These are phyloP conservation scores for Arachnomyces sp. DNA, from an alignment of 2,329 filamentous ascomycete genomes.

Conservation along the genomic window DNA sequence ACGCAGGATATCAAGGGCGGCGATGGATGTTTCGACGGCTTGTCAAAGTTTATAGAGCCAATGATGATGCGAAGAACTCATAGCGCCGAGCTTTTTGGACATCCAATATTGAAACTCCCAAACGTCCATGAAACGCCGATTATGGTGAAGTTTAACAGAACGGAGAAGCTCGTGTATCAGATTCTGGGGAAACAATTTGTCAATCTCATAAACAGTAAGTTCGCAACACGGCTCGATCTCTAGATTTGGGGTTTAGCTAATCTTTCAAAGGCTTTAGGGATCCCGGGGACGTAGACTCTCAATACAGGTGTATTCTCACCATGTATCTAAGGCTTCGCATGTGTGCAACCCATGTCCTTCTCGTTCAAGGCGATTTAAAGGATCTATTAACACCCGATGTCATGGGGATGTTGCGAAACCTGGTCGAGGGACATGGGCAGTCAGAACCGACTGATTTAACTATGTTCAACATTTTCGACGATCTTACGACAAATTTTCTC, in stretches of 20 bases:
- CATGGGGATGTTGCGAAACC: constrained; percentile 34
- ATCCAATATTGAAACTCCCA: constrained; percentile 48
- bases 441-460: constrained; percentile 12
- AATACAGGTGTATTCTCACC: constrained; percentile 35
- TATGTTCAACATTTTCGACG: constrained; percentile 14
- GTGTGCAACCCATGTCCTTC: constrained; percentile 42
- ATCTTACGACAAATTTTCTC: constrained; percentile 2
- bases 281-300: constrained; percentile 11
- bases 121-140: constrained; percentile 36
- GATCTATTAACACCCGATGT: constrained; percentile 39
- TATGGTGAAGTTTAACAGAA: constrained; percentile 41
- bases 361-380: constrained; percentile 39
- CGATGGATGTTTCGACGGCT: constrained; percentile 13
- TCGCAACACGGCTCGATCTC: not conserved
- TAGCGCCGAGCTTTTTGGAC: constrained; percentile 43
- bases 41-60: constrained; percentile 22
- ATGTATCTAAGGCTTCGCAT: constrained; percentile 46
- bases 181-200: constrained; percentile 41
- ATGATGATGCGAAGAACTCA: constrained; percentile 52
- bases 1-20: constrained; percentile 7
- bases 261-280: constrained; percentile 14
- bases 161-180: constrained; percentile 47
- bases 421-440: constrained; percentile 20
- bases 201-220: constrained; percentile 17
- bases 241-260: not conserved